Evolutionary conservation across 148 eudicot species (phyloP).

Genomic region (Gaultheria prostrata): DNA sequence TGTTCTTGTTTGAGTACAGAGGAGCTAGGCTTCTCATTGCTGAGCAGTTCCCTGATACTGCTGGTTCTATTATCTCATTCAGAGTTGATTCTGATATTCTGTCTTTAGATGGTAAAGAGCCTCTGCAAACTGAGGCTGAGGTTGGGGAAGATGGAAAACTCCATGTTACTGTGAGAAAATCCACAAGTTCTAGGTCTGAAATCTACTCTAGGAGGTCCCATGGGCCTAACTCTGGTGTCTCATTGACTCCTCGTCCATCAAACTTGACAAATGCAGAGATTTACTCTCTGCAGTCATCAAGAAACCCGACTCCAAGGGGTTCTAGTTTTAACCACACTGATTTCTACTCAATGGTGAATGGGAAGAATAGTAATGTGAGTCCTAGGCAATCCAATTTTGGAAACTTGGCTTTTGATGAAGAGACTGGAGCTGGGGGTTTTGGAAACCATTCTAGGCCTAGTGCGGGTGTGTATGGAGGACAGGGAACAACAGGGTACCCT

Average conservation of each 20-base stretch:
- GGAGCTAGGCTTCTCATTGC: slow-evolving; percentile 75
- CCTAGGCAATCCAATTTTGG: slow-evolving; percentile 82
- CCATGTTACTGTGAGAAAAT: slow-evolving; percentile 77
- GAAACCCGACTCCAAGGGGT: slow-evolving; percentile 84
- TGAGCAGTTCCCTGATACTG: slow-evolving; percentile 90
- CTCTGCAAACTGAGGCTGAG: slow-evolving; percentile 73
- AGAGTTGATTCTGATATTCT: slow-evolving; percentile 83
- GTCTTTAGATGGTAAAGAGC: slow-evolving; percentile 71
- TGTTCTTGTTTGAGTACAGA: slow-evolving; percentile 86
- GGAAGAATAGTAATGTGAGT: slow-evolving; percentile 48
- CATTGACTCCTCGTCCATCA: slow-evolving; percentile 64
- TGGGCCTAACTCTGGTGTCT: slow-evolving; percentile 34
- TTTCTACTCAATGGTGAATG: slow-evolving; percentile 76
- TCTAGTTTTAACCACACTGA: slow-evolving; percentile 86
- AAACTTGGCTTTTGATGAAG: slow-evolving; percentile 71
- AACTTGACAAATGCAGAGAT: slow-evolving; percentile 89
- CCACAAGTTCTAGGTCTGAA: slow-evolving; percentile 77
- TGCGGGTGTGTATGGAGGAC: slow-evolving; percentile 59
- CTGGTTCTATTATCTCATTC: slow-evolving; percentile 84
- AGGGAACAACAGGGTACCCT: slow-evolving; percentile 58
- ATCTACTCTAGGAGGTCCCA: slow-evolving; percentile 66
- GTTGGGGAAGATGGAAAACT: slow-evolving; percentile 78
- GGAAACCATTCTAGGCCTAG: slow-evolving; percentile 35
- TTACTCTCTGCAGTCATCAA: slow-evolving; percentile 71
- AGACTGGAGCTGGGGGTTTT: slow-evolving; percentile 34